Conservation (phyloP, 2,329 filamentous ascomycete genomes). For the Ophiosphaerella korrae region DNA sequence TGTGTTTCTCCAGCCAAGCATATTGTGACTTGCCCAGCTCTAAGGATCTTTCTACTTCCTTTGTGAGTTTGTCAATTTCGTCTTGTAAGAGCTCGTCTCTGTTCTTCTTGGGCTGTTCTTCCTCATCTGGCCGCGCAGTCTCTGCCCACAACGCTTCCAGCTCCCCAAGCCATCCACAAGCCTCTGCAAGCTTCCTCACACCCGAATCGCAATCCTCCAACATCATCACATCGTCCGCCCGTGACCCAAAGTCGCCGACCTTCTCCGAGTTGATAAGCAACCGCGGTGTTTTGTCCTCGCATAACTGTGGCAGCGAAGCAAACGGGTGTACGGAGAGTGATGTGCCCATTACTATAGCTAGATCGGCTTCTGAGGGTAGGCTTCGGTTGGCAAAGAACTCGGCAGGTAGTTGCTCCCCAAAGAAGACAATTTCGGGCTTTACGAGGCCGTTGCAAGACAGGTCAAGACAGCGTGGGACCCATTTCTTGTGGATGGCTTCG, state of each 20-base stretch:
- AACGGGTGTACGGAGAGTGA: constrained; percentile 90
- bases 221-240: constrained; percentile 82
- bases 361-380: constrained; percentile 68
- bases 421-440: constrained; percentile 95
- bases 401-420: constrained; percentile 74
- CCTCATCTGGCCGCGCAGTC: constrained; percentile 53
- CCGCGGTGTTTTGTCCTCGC: constrained; percentile 67
- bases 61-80: constrained; percentile 63
- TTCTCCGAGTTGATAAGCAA: constrained; percentile 85
- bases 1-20: constrained; percentile 42
- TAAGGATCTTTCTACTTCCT: constrained; percentile 62
- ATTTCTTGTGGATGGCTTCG: constrained; percentile 66
- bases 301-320: constrained; percentile 74
- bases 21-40: constrained; percentile 34
- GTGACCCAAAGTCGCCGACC: constrained; percentile 77
- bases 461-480: constrained; percentile 71
- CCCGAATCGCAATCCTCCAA: constrained; percentile 84
- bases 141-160: constrained; percentile 76
- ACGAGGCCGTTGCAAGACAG: constrained; percentile 75
- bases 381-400: constrained; percentile 66
- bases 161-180: constrained; percentile 84
- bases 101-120: constrained; percentile 51
- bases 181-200: constrained; percentile 76
- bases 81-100: constrained; percentile 63
- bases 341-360: constrained; percentile 86